Evolutionary conservation across 768 basidiomycete genomes (phyloP), one percentile per base, ranked within the genome.

Genomic region (Amyloporia xantha): DNA sequence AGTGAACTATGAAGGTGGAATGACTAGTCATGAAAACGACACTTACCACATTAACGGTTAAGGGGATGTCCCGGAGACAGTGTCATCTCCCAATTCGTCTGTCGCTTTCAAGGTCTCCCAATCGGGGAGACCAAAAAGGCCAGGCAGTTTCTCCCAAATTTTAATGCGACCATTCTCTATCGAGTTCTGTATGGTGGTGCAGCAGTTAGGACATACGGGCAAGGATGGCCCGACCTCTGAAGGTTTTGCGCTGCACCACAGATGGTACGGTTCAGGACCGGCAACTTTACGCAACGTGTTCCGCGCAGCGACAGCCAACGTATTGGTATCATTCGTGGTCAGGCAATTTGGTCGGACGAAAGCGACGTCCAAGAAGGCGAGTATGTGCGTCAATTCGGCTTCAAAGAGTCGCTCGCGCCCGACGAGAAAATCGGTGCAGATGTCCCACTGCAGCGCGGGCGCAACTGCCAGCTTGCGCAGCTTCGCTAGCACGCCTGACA

Each of bases 71-170:
- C 20, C 7, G 7, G 12, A 6, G 21, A 17, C 7, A 6, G 27
- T 21, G 20, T 5, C 4, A 19, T 35, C 44, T 17, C 33, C 28
- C 25, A 47, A 23, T 19, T 19, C 44, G 17, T 45, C 44, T 36
- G 28, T 26, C 17, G 37, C 37, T 21, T 39, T 24, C 23, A 49
- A 25, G 4, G 48, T 49, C 38, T 41, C 48, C 48, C 48, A 49
- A 30, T 49, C 48, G 3, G 39, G 26, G 7, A 49, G 40, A 4
- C 40, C 39, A 23, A 49, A 49, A 17, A 42, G 42, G 3, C 17
- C 25, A 15, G 48, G 48, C 17, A 49, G 28, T 30, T 41, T n/a
- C 21, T 42, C 28, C 48, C 48, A 42, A 3, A 43, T 19, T 19
- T 24, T 47, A 3, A 15, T 4, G 7, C 37, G 10, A 6, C 46